Evolutionary conservation across 2,329 filamentous ascomycete species (phyloP).

Genomic region (Penicillium sp.): DNA sequence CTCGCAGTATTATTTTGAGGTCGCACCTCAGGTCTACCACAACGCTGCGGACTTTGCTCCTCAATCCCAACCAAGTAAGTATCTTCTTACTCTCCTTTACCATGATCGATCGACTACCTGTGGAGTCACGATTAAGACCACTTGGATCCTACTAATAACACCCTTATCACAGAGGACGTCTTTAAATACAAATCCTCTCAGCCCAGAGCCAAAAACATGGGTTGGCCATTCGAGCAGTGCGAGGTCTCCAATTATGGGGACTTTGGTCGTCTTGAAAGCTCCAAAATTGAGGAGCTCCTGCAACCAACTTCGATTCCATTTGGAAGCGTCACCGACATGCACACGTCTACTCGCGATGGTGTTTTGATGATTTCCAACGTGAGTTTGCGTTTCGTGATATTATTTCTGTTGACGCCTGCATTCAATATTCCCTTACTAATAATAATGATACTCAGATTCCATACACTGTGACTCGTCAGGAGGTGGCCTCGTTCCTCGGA

Average conservation of each 20-base stretch:
- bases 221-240: neutral
- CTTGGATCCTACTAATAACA: neutral
- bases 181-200: fast-evolving
- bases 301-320: neutral
- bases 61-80: neutral
- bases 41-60: neutral
- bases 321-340: neutral
- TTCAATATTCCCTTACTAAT: neutral
- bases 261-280: neutral
- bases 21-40: neutral
- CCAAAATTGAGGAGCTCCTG: neutral
- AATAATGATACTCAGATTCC: constrained; percentile 41
- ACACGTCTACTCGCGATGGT: neutral
- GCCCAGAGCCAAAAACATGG: neutral
- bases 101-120: neutral
- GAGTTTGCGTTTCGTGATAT: neutral
- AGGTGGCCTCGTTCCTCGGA: constrained; percentile 50
- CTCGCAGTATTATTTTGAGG: neutral
- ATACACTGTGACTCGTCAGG: constrained; percentile 49
- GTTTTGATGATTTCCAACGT: constrained; percentile 6
- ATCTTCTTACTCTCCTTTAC: neutral
- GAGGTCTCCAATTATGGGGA: neutral
- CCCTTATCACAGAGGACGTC: neutral
- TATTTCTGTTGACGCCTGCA: constrained; percentile 2
- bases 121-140: no score